Evolutionary conservation across 352 stramenopile species (phyloP), one percentile per base, ranked within the genome.

Genomic region (Phytophthora capsici): DNA sequence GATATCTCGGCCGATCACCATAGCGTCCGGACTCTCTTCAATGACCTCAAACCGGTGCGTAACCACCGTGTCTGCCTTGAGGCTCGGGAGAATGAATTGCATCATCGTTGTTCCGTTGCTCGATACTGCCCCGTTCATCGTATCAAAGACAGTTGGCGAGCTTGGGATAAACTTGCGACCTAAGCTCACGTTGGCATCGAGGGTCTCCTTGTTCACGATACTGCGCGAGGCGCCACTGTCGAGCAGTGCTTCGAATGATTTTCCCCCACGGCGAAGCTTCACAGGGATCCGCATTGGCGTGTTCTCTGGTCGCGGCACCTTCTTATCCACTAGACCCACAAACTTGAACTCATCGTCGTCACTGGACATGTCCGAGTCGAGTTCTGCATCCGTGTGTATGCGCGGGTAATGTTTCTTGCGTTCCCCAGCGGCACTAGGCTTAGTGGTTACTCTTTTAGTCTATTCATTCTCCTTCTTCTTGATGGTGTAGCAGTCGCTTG

Each of bases 1-100:
- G 6, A 46, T 13, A 16, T 57, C 49, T 4, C 49, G 22, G 6
- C 36, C 49, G 13, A 47, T 57, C 17, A 45, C 36, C 34, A 57
- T 57, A 2, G 45, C 34, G 14, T 57, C 34, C 3, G 4, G 40
- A 7, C 7, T 12, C 3, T 30, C 4, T 17, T 28, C 25, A 6
- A 62, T 20, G 1, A 53, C 43, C 25, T 62, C 41, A 10, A 62
- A 53, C 2, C 3, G 10, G 20, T 53, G 54, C 20, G 38, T 38
- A 9, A 53, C 46, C 1, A 62, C 30, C 4, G 54, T 45, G 19
- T 47, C 30, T 9, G 13, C 26, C 16, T 62, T 62, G 2, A 53
- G 32, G n/a, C 46, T 12, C 13, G 30, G 54, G 41, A 47, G 44
- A 8, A 30, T 19, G 16, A 62, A 52, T 1, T 22, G 30, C 13